These are phyloP conservation scores for Hypericum androsaemum DNA, from an alignment of 345 rosid species.

Conservation along the genomic window DNA sequence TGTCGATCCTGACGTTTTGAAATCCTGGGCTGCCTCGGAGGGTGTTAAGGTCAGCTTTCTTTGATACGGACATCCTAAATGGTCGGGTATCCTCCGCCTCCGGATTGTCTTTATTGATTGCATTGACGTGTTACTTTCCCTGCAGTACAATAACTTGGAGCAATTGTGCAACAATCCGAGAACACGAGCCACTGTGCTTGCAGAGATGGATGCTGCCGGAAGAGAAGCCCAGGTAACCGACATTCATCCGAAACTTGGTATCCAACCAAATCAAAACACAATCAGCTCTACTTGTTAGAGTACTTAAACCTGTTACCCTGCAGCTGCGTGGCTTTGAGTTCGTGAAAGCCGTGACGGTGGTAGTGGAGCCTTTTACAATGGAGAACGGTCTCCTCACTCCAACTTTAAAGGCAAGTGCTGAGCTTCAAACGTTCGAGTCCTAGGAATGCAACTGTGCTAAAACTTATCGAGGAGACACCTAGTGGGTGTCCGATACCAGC, in stretches of 20 bases:
- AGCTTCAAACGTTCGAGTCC: neutral
- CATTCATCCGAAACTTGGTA: neutral
- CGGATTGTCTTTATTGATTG: too few species aligned
- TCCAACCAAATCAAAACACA: too few species aligned
- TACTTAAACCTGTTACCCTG: neutral
- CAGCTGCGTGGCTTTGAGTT: constrained; percentile 94
- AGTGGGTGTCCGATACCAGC: too few species aligned
- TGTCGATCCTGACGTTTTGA: constrained; percentile 68
- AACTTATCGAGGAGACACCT: neutral
- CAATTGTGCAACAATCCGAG: constrained; percentile 69
- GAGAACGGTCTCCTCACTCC: constrained; percentile 93
- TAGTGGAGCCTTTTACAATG: constrained; percentile 60
- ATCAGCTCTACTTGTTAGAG: too few species aligned
- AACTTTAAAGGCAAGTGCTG: constrained; percentile 69
- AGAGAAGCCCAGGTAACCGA: constrained; percentile 70
- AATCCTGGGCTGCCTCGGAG: constrained; percentile 78
- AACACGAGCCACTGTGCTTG: constrained; percentile 59
- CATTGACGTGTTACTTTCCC: too few species aligned
- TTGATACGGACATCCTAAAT: neutral
- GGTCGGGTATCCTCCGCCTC: too few species aligned
- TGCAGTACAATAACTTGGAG: constrained; percentile 47
- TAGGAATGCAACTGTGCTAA: neutral
- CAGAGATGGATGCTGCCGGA: constrained; percentile 79
- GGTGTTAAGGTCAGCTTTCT: constrained; percentile 53
- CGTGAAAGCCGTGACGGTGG: constrained; percentile 84